Evolutionary conservation across 176 grass and related monocot genomes (phyloP).

Genomic region (Oryza australiensis): DNA sequence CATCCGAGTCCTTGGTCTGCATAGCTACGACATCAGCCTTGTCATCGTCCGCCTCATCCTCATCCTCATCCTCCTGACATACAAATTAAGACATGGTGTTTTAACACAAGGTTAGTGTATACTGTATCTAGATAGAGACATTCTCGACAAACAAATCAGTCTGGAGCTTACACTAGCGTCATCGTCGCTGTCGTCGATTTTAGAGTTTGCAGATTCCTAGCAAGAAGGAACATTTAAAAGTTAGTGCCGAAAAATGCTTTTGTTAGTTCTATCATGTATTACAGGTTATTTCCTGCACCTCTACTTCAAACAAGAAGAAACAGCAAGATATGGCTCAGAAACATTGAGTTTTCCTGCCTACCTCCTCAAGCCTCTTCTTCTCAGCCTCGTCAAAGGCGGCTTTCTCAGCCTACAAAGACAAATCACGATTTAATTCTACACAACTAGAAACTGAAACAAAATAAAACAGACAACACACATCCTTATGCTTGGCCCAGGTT

Average conservation of each 20-base stretch:
- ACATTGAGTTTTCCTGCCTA: background rate
- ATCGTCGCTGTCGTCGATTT: background rate
- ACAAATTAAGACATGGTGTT: background rate
- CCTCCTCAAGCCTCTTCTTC: slow-evolving; percentile 76
- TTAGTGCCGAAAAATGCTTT: background rate
- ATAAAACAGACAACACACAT: slow-evolving; percentile 36
- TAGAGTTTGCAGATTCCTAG: slow-evolving; percentile 41
- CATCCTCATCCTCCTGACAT: slow-evolving; percentile 42
- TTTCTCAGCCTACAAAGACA: slow-evolving; percentile 66
- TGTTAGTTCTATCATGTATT: background rate
- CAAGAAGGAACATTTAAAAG: background rate
- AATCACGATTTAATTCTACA: background rate
- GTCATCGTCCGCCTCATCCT: slow-evolving; percentile 32
- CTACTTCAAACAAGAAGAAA: background rate
- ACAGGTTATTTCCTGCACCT: background rate
- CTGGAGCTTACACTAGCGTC: slow-evolving; percentile 34
- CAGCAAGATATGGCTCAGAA: background rate
- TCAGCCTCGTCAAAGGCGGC: slow-evolving; percentile 73
- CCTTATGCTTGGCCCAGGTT: slow-evolving; percentile 71
- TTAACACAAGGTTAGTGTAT: background rate
- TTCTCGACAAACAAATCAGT: background rate
- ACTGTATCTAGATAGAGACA: background rate
- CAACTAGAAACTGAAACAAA: background rate
- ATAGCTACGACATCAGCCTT: background rate
- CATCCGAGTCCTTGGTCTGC: background rate